These are phyloP conservation scores for Cucumis cinereus DNA, from an alignment of 306 rosid species.

Conservation along the genomic window DNA sequence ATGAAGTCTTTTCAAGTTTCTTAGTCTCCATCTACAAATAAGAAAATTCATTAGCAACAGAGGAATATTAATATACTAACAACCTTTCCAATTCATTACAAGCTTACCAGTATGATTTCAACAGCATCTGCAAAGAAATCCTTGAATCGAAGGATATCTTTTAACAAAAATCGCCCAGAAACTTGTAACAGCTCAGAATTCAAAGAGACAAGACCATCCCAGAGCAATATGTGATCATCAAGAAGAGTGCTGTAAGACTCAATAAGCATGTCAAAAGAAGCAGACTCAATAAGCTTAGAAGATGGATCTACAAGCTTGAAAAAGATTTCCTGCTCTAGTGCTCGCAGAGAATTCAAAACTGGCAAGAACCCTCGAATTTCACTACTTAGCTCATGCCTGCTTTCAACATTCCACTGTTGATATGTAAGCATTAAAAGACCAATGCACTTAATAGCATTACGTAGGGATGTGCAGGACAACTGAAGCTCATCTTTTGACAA, in stretches of 20 bases:
- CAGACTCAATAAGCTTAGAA: conserved; percentile 37
- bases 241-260: conserved; percentile 41
- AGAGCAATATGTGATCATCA: conserved; percentile 49
- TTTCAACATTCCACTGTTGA: conserved; percentile 48
- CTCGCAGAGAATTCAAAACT: conserved; percentile 36
- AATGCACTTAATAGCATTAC: conserved; percentile 47
- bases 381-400: conserved; percentile 13
- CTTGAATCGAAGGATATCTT: conserved; percentile 34
- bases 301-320: conserved; percentile 32
- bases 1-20: conserved; percentile 23
- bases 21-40: conserved; percentile 35
- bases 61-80: not conserved
- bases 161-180: conserved; percentile 54
- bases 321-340: conserved; percentile 54
- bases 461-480: conserved; percentile 12
- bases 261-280: conserved; percentile 32
- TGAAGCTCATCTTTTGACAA: conserved; percentile 3
- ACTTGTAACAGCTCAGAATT: conserved; percentile 36
- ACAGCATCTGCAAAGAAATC: conserved; percentile 43
- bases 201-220: conserved; percentile 35
- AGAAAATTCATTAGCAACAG: conserved; percentile 1
- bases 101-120: conserved; percentile 46
- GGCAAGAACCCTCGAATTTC: conserved; percentile 18
- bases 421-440: conserved; percentile 37
- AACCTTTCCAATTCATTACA: not conserved